Conservation (phyloP, 441 rosid genomes). For the Populus hybrid region DNA sequence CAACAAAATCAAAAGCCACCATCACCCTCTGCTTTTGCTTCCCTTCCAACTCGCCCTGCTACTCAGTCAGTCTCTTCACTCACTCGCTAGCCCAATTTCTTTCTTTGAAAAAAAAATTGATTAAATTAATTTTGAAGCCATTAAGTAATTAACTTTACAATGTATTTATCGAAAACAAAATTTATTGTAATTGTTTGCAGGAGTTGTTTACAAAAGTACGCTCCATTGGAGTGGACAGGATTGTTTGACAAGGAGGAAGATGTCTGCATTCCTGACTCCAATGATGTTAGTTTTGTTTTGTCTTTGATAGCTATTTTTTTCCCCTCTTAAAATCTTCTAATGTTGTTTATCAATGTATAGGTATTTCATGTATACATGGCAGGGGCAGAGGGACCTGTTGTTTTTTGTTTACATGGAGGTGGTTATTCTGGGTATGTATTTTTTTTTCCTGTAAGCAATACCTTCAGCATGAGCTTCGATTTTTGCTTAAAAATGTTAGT, state of each 20-base stretch:
- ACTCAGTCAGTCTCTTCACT: constrained; percentile 28
- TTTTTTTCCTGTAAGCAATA: neutral
- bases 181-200: constrained; percentile 28
- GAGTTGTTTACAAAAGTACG: constrained; percentile 49
- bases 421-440: constrained; percentile 75
- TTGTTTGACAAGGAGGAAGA: constrained; percentile 81
- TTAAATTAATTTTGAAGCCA: neutral
- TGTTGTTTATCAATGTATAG: constrained; percentile 34
- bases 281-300: constrained; percentile 50
- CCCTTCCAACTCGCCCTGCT: constrained; percentile 45
- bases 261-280: constrained; percentile 54
- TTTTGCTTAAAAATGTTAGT: neutral
- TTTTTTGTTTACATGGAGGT: constrained; percentile 94
- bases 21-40: constrained; percentile 32
- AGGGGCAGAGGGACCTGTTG: constrained; percentile 88
- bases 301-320: neutral
- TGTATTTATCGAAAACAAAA: too few relatives aligned
- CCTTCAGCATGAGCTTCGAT: neutral
- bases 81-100: neutral
- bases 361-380: constrained; percentile 92
- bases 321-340: constrained; percentile 2
- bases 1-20: constrained; percentile 2
- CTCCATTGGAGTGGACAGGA: constrained; percentile 65
- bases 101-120: neutral
- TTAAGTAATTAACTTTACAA: neutral